Evolutionary conservation across 177 flowering plant genomes (phyloP).

Genomic region (Vitis hybrid): DNA sequence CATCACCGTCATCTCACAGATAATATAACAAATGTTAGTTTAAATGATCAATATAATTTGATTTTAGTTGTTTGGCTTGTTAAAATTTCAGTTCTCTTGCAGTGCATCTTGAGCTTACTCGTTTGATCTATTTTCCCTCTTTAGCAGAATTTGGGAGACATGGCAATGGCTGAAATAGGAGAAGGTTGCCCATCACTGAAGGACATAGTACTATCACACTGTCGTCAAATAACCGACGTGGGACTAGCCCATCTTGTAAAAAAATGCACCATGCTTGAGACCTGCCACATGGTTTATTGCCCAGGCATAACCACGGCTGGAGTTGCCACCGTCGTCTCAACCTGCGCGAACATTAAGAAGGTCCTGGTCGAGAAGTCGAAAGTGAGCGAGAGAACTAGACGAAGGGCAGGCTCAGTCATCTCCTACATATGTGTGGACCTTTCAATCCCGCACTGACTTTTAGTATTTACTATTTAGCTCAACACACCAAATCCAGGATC

Average conservation of each 20-base stretch:
- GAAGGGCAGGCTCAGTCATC: conserved; percentile 72
- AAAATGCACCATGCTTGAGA: conserved; percentile 57
- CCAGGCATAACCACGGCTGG: conserved; percentile 73
- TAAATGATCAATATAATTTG: no score
- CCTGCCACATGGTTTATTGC: conserved; percentile 90
- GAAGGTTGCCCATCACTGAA: conserved; percentile 77
- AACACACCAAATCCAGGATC: no score
- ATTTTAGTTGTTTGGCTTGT: background rate
- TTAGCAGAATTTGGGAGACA: conserved; percentile 69
- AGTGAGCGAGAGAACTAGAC: conserved; percentile 69
- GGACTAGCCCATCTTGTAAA: conserved; percentile 71
- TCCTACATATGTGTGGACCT: conserved; percentile 79
- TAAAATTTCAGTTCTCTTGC: background rate
- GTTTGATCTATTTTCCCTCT: background rate
- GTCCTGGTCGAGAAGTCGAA: conserved; percentile 81
- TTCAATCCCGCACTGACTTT: no score
- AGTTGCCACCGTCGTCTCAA: conserved; percentile 78
- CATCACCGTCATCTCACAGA: background rate
- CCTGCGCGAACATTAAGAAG: conserved; percentile 71
- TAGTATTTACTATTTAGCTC: no score
- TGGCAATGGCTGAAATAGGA: conserved; percentile 71
- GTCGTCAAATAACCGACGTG: conserved; percentile 67
- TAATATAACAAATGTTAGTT: background rate
- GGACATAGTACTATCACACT: conserved; percentile 81
- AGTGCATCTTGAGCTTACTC: background rate